Evolutionary conservation across 2,329 filamentous ascomycete species (phyloP), one percentile per base, ranked within the genome.

Genomic region (Plenodomus lindquistii): DNA sequence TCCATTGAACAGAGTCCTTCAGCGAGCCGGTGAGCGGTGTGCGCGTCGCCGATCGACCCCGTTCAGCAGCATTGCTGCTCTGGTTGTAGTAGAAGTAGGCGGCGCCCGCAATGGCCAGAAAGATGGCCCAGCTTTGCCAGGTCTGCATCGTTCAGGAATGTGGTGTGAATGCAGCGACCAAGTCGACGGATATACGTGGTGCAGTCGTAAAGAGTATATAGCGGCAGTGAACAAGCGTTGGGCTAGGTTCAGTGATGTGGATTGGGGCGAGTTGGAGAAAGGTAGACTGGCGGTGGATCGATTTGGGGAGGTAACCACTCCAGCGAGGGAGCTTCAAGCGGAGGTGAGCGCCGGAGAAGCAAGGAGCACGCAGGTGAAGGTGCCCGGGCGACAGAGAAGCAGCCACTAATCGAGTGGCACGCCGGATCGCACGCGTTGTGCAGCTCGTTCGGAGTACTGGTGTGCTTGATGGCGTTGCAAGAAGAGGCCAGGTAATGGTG

Each of bases 41-140:
- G 43, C 62, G 58, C 17, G 61, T 62, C 16, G 62, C 60, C 2
- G 67, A 57, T 17, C 67, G 64, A n/a, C 69, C 69, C 40, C 66
- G 59, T 22, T 56, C 46, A 19, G 54, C 48, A 19, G 52, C 55
- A 17, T 50, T 46, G 42, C 50, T 53, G 50, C 63, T 65, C 44
- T 65, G 60, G 40, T 50, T 61, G 52, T 60, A 63, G 55, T 71
- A 71, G 40, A 55, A 66, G 50, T 63, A 66, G 18, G 50, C 51
- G 15, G 50, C 65, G 21, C 57, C 67, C 34, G 48, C 54, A 41
- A 71, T 52, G 55, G 59, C 62, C 48, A 73, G 43, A 44, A 70
- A 62, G 27, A 65, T 49, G 21, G 56, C 60, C 70, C 70, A 73
- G 53, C 59, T 71, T 50, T 60, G 53, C 66, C 62, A 67, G 18